Percentiles rank a stretch among this genome's conserved stretches.
These are phyloP conservation scores for Cephaloascus albidus DNA, from an alignment of 805 yeast genomes.

Conservation along the genomic window DNA sequence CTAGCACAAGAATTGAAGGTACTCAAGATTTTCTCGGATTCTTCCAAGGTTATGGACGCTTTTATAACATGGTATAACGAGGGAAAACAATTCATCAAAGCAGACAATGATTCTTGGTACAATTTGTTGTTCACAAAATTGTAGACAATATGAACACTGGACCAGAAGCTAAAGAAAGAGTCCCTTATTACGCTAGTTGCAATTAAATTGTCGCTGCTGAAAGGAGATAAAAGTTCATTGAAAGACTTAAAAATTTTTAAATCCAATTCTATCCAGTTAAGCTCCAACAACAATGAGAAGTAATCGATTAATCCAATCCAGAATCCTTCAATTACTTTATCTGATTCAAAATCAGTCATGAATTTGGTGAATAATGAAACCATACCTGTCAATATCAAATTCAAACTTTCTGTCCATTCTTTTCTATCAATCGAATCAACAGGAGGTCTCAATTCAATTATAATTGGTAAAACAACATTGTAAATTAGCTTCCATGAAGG, in stretches of 20 bases:
- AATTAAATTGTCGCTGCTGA: slow-evolving; percentile 8
- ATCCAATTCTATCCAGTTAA: slow-evolving; percentile 43
- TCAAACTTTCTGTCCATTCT: slow-evolving; percentile 54
- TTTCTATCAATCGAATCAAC: slow-evolving; percentile 10
- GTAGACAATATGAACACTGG: slow-evolving; percentile 25
- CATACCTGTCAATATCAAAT: slow-evolving; percentile 56
- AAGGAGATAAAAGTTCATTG: slow-evolving; percentile 31
- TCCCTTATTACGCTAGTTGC: slow-evolving; percentile 18
- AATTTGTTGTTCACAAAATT: slow-evolving; percentile 27
- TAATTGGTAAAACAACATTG: slow-evolving; percentile 46
- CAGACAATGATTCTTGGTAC: slow-evolving; percentile 55
- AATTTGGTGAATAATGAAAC: slow-evolving; percentile 51
- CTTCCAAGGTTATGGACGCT: slow-evolving; percentile 18
- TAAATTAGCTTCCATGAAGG: slow-evolving; percentile 66
- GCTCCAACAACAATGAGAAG: slow-evolving; percentile 28
- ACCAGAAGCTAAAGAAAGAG: slow-evolving; percentile 23
- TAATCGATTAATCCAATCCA: slow-evolving; percentile 55
- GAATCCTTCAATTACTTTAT: slow-evolving; percentile 16
- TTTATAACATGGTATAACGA: slow-evolving; percentile 29
- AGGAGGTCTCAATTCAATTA: slow-evolving; percentile 22
- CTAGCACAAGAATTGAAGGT: slow-evolving; percentile 57
- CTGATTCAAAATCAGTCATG: slow-evolving; percentile 22
- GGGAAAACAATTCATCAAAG: slow-evolving; percentile 44
- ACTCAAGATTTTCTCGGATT: slow-evolving; percentile 42
- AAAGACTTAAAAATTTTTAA: slow-evolving; percentile 46